Evolutionary conservation across 2,329 filamentous ascomycete species (phyloP).

Genomic region (Epichloe glyceriae): DNA sequence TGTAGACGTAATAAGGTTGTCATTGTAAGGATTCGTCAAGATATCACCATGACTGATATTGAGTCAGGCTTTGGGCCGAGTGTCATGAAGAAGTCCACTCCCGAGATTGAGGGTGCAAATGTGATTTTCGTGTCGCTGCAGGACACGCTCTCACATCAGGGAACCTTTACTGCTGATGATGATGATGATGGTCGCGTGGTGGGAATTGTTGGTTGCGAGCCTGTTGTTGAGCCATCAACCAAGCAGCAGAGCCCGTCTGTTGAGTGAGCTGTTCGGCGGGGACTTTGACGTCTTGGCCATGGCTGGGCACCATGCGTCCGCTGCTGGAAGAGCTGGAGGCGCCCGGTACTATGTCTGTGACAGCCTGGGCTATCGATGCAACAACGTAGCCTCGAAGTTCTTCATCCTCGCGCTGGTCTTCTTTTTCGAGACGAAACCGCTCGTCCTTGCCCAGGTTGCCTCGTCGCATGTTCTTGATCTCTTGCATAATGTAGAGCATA

Average conservation of each 20-base stretch:
- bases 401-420: conserved; percentile 62
- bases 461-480: conserved; percentile 76
- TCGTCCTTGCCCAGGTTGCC: conserved; percentile 77
- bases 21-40: conserved; percentile 3
- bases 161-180: conserved; percentile 16
- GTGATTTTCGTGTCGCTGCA: background rate
- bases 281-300: conserved; percentile 42
- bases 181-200: conserved; percentile 32
- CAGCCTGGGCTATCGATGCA: conserved; percentile 57
- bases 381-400: conserved; percentile 66
- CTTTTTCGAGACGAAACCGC: conserved; percentile 67
- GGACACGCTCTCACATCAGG: background rate
- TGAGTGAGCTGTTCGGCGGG: conserved; percentile 45
- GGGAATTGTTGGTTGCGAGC: conserved; percentile 27
- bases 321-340: conserved; percentile 16
- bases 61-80: background rate
- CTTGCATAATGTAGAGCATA: conserved; percentile 78
- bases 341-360: conserved; percentile 53
- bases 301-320: conserved; percentile 9
- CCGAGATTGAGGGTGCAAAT: background rate
- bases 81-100: background rate
- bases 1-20: background rate
- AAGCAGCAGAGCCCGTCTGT: conserved; percentile 38
- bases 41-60: background rate
- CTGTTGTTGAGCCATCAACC: conserved; percentile 35